Conservation (phyloP, 1,284 basidiomycete species). For the Malassezia dermatis region DNA sequence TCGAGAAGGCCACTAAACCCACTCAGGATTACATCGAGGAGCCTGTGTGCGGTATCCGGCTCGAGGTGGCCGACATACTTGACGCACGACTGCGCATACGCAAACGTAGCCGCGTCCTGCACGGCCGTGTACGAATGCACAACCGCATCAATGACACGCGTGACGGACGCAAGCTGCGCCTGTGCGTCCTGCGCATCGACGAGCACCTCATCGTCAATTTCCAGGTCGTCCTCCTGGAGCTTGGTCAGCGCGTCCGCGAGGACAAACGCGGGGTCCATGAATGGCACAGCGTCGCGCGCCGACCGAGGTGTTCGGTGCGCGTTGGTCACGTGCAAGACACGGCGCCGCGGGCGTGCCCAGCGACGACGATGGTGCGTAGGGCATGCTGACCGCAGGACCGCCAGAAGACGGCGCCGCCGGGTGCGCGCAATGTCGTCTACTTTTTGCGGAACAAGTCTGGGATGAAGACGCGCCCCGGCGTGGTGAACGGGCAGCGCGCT, state of each 20-base stretch:
- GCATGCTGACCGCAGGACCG: conserved; percentile 26
- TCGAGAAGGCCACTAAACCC: conserved; percentile 31
- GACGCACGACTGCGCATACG: conserved; percentile 35
- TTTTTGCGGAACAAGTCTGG: conserved; percentile 54
- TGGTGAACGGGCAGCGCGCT: conserved; percentile 83
- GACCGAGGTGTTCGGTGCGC: background rate
- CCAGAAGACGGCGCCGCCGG: conserved; percentile 33
- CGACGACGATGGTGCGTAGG: conserved; percentile 1
- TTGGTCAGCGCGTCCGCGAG: conserved; percentile 37
- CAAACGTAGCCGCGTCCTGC: conserved; percentile 22
- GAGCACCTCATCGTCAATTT: conserved; percentile 31
- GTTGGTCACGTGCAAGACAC: background rate
- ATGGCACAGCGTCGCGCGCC: background rate
- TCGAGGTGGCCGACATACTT: conserved; percentile 30
- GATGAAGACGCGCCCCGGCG: conserved; percentile 77
- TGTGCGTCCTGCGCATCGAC: conserved; percentile 28
- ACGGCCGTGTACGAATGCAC: conserved; percentile 27
- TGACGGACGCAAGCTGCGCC: conserved; percentile 23
- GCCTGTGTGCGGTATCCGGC: conserved; percentile 28
- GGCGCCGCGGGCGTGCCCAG: background rate
- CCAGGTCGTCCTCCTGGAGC: conserved; percentile 35
- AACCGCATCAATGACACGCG: conserved; percentile 30
- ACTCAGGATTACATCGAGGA: conserved; percentile 34
- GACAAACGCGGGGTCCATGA: conserved; percentile 18
- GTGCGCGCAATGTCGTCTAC: conserved; percentile 33